These are phyloP conservation scores for Calonectria naviculata DNA, from an alignment of 2,329 filamentous ascomycete species.

Conservation along the genomic window DNA sequence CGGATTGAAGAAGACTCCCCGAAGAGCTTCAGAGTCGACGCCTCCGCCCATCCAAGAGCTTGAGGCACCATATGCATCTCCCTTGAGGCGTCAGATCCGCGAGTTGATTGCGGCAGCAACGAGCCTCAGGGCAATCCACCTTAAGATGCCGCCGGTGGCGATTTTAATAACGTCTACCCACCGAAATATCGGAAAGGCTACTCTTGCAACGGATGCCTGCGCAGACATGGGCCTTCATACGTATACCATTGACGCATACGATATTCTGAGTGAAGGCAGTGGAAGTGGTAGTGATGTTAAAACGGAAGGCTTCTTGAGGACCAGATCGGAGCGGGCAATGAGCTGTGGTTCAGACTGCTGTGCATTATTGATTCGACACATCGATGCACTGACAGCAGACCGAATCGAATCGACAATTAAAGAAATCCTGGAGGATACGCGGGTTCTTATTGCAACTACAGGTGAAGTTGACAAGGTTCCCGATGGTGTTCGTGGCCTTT, in stretches of 20 bases:
- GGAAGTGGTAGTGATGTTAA: slow-evolving; percentile 92
- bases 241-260: slow-evolving; percentile 90
- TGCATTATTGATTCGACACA: slow-evolving; percentile 85
- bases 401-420: slow-evolving; percentile 88
- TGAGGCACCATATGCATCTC: slow-evolving; percentile 63
- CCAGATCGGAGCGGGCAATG: slow-evolving; percentile 87
- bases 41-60: slow-evolving; percentile 57
- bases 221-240: slow-evolving; percentile 91
- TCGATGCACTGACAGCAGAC: slow-evolving; percentile 92
- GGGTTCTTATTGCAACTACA: slow-evolving; percentile 92
- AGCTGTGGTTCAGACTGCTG: slow-evolving; percentile 88
- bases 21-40: slow-evolving; percentile 50
- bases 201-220: slow-evolving; percentile 80
- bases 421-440: slow-evolving; percentile 81
- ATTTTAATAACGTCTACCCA: slow-evolving; percentile 93
- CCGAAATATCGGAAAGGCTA: slow-evolving; percentile 92
- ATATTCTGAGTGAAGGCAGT: slow-evolving; percentile 88
- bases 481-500: slow-evolving; percentile 88
- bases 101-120: slow-evolving; percentile 91
- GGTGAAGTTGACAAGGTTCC: slow-evolving; percentile 96
- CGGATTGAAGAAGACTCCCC: slow-evolving; percentile 76
- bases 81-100: slow-evolving; percentile 77
- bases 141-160: slow-evolving; percentile 88
- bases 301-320: slow-evolving; percentile 90
- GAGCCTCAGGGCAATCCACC: slow-evolving; percentile 85